Percentiles rank a stretch among this genome's conserved stretches.
phyloP scores from a whole-genome alignment of 2,329 filamentous ascomycete species.

The Monilinia aucupariae region DNA sequence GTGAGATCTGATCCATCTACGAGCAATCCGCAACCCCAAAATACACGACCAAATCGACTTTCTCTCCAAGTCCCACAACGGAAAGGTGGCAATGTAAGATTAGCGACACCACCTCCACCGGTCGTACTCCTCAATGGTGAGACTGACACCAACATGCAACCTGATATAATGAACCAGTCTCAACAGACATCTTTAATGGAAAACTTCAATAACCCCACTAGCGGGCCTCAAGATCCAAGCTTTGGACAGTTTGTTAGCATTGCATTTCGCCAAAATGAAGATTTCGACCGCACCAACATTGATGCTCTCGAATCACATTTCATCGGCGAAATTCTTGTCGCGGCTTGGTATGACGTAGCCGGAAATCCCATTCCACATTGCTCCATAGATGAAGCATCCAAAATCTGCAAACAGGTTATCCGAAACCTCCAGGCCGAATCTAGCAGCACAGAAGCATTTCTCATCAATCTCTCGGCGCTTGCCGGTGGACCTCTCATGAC shows the following conservation, averaged over 20 bases:
- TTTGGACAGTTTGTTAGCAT: conserved; percentile 30
- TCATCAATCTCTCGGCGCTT: conserved; percentile 55
- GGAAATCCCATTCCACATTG: conserved; percentile 42
- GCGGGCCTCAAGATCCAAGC: conserved; percentile 22
- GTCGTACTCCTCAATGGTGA: conserved; percentile 46
- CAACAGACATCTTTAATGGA: conserved; percentile 30
- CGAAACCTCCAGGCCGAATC: conserved; percentile 48
- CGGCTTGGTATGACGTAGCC: conserved; percentile 47
- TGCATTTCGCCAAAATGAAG: conserved; percentile 31
- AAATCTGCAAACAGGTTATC: conserved; percentile 50
- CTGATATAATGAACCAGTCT: conserved; percentile 22
- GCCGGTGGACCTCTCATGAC: conserved; percentile 50
- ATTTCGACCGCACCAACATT: conserved; percentile 45
- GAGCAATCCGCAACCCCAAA: conserved; percentile 22
- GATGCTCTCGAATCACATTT: conserved; percentile 52
- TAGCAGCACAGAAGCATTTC: conserved; percentile 48
- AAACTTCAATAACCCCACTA: conserved; percentile 27
- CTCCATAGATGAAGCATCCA: conserved; percentile 48
- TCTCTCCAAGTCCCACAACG: conserved; percentile 60
- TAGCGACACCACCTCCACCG: conserved; percentile 50
- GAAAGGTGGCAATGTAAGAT: conserved; percentile 52
- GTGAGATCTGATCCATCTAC: conserved; percentile 20
- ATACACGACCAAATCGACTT: conserved; percentile 44
- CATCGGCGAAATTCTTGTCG: conserved; percentile 45
- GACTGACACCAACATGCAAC: conserved; percentile 32